Evolutionary conservation across 768 basidiomycete genomes (phyloP), one percentile per base, ranked within the genome.

Genomic region (Terana coerulea): DNA sequence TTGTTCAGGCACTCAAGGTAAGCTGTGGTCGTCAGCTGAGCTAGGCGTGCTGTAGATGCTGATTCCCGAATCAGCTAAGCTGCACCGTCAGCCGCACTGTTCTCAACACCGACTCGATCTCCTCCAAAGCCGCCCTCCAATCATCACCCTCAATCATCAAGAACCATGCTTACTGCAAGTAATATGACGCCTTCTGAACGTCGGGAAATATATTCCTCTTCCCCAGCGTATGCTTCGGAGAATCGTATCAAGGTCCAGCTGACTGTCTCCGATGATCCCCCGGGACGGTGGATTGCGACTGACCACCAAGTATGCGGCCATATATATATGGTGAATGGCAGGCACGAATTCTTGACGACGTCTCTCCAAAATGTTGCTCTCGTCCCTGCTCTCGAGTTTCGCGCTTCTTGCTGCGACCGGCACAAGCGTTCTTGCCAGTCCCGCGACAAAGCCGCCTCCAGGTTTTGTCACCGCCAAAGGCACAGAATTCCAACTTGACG

Each of bases 401-500:
- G 36, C 30, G 5, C 19, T 42, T 11, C 34, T 35, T 2, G 46
- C 24, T n/a, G 41, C 26, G 10, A 33, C 28, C 14, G 31, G 21
- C 8, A 15, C 30, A 14, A n/a, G 17, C 19, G 48, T 24, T 15
- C 31, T 29, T 17, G 39, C 19, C 9, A 36, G 21, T 8, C 33
- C 53, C 5, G 25, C 42, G 12, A 14, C 44, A 19, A 52, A 49
- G 31, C 43, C 42, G n/a, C 62, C 64, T 8, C 28, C 15, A 1
- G 64, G 62, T 1, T 62, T 63, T 47, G 64, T 63, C 5, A 65
- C 64, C 3, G 61, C 62, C 11, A 56, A 51, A 25, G 62, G 62
- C 5, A 55, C 46, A 10, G 21, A 58, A 2, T 65, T 65, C 41
- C 55, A 65, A 26, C 64, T 82, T 15, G 72, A 82, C 57, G 78